Percentiles rank a stretch among this genome's conserved stretches.
Evolutionary conservation across 352 stramenopile species (phyloP).

Genomic region (Phytophthora chlamydospora): DNA sequence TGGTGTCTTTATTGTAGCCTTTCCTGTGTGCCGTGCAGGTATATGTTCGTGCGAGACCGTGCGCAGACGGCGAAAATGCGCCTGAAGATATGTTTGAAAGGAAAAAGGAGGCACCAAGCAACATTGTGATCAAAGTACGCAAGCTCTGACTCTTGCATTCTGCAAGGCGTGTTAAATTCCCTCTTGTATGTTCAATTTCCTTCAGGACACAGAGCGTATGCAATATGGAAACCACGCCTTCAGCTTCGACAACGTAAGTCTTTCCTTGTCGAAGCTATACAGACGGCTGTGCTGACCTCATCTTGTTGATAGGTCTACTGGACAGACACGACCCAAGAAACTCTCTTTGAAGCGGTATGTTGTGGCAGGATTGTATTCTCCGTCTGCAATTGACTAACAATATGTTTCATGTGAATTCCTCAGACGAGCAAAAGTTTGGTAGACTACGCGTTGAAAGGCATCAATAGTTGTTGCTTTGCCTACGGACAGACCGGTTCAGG

Average conservation of each 20-base stretch:
- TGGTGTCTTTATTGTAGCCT: no score
- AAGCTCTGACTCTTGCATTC: neutral
- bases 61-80: slow-evolving; percentile 66
- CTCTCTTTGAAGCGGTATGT: slow-evolving; percentile 70
- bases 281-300: neutral
- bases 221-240: slow-evolving; percentile 89
- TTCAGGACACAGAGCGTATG: slow-evolving; percentile 79
- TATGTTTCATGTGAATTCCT: neutral
- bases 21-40: slow-evolving; percentile 34
- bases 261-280: no score
- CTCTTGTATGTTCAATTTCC: neutral
- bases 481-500: slow-evolving; percentile 90
- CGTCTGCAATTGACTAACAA: neutral
- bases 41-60: slow-evolving; percentile 82
- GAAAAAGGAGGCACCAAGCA: slow-evolving; percentile 74
- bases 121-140: slow-evolving; percentile 82
- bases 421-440: slow-evolving; percentile 88
- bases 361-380: neutral
- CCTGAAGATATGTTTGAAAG: slow-evolving; percentile 87
- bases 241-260: slow-evolving; percentile 77
- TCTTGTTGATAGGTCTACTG: slow-evolving; percentile 65
- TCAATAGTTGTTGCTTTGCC: slow-evolving; percentile 95
- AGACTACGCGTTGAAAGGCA: slow-evolving; percentile 91
- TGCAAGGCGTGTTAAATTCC: neutral
- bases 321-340: slow-evolving; percentile 77